Conservation (phyloP, 208 protist genomes). For the Sergeia podlipaevii region DNA sequence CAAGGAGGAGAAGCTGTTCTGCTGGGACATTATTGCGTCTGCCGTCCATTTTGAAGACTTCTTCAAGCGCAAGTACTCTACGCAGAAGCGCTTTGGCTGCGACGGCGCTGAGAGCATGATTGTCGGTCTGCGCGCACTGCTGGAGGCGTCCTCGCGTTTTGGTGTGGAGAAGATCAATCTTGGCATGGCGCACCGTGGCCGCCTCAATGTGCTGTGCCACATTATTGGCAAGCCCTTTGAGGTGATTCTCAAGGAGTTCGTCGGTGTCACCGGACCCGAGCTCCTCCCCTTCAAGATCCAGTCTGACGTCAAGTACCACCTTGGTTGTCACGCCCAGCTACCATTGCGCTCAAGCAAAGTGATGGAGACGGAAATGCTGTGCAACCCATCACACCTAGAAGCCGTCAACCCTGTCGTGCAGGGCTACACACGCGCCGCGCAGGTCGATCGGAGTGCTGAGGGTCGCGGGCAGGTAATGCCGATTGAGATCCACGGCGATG, state of each 20-base stretch:
- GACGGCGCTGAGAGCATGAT: constrained; percentile 96
- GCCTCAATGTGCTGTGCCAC: constrained; percentile 97
- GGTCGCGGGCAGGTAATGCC: constrained; percentile 67
- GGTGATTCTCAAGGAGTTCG: constrained; percentile 91
- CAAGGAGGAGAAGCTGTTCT: constrained; percentile 78
- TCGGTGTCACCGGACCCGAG: constrained; percentile 62
- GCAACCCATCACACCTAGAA: constrained; percentile 99
- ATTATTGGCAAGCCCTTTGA: constrained; percentile 96
- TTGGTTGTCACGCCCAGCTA: constrained; percentile 88
- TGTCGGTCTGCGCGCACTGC: constrained; percentile 92
- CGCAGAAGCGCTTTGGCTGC: constrained; percentile 97
- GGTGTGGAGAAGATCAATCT: constrained; percentile 95
- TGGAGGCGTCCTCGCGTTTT: constrained; percentile 77
- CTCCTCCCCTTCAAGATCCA: constrained; percentile 91
- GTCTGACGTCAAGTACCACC: constrained; percentile 99
- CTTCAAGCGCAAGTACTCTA: constrained; percentile 93
- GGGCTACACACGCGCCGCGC: constrained; percentile 96
- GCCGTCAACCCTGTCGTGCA: constrained; percentile 98
- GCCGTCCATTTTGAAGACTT: constrained; percentile 95
- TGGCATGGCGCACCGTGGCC: constrained; percentile 98
- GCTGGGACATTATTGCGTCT: constrained; percentile 90
- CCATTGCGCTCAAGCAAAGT: constrained; percentile 59
- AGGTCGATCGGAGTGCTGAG: constrained; percentile 64
- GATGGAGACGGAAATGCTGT: constrained; percentile 95
- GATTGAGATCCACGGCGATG: constrained; percentile 98